Conservation (phyloP, 768 basidiomycete genomes). For the Lentinula boryana region DNA sequence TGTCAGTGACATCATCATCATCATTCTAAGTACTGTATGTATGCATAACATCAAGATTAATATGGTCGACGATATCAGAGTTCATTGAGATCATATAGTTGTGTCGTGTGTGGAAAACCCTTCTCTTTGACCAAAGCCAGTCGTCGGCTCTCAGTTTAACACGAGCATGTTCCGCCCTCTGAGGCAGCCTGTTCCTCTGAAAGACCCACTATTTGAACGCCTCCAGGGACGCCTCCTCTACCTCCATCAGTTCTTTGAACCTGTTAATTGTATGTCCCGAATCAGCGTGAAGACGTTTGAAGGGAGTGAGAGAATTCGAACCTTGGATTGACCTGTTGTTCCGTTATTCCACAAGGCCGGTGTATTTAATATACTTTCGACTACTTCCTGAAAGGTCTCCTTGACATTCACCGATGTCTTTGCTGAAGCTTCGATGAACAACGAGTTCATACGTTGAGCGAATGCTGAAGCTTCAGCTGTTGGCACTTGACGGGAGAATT, state of each 20-base stretch:
- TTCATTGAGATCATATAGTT: not conserved
- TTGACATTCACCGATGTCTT: slow-evolving; percentile 85
- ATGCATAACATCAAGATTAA: too few relatives aligned
- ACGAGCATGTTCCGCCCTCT: slow-evolving; percentile 21
- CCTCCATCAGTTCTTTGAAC: slow-evolving; percentile 31
- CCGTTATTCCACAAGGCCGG: slow-evolving; percentile 68
- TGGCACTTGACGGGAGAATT: slow-evolving; percentile 85
- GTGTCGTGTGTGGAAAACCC: not conserved
- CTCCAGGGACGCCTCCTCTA: slow-evolving; percentile 43
- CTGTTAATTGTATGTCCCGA: not conserved
- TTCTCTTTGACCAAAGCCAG: not conserved
- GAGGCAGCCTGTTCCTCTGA: slow-evolving; percentile 16
- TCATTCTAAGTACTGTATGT: too few relatives aligned
- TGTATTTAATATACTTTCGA: slow-evolving; percentile 65
- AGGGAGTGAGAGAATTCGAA: not conserved
- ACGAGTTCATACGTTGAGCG: slow-evolving; percentile 72
- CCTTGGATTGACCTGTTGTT: slow-evolving; percentile 15
- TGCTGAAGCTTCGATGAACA: slow-evolving; percentile 90
- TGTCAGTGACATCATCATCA: too few relatives aligned
- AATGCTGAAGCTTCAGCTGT: slow-evolving; percentile 74
- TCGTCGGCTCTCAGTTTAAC: slow-evolving; percentile 13
- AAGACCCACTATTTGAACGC: slow-evolving; percentile 38
- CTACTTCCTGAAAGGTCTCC: slow-evolving; percentile 31
- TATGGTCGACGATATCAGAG: too few relatives aligned
- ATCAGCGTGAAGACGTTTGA: not conserved